phyloP scores from a whole-genome alignment of 495 filamentous ascomycete genomes.

The Penicillium crystallinum region DNA sequence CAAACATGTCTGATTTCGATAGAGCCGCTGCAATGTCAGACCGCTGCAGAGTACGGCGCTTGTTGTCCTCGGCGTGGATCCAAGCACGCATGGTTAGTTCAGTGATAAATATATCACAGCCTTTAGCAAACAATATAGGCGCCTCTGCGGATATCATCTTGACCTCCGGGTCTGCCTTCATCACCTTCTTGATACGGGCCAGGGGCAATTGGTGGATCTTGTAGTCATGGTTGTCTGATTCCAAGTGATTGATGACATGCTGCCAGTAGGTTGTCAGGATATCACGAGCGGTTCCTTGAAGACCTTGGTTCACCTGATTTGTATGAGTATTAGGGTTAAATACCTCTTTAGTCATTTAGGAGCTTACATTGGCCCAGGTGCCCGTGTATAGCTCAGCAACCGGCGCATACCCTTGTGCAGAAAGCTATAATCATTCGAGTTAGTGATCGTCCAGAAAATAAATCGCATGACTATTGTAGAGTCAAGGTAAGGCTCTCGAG shows the following conservation, averaged over 20 bases:
- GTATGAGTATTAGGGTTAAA: conserved; percentile 13
- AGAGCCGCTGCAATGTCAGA: conserved; percentile 94
- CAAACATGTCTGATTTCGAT: conserved; percentile 98
- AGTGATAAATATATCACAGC: conserved; percentile 99
- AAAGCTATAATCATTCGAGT: conserved; percentile 47
- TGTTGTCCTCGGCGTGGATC: conserved; percentile 99
- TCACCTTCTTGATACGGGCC: conserved; percentile 98
- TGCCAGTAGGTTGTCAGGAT: conserved; percentile 99
- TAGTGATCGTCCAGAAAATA: background rate
- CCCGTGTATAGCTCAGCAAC: conserved; percentile 84
- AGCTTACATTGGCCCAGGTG: conserved; percentile 85
- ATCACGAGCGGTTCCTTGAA: conserved; percentile 88
- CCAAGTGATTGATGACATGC: conserved; percentile 89
- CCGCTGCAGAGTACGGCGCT: conserved; percentile 88
- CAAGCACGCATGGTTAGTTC: conserved; percentile 99
- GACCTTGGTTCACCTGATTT: conserved; percentile 83
- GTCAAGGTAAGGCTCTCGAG: background rate
- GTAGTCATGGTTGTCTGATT: conserved; percentile 94
- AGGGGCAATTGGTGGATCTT: conserved; percentile 94
- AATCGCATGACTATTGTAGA: background rate
- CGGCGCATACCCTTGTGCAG: conserved; percentile 73
- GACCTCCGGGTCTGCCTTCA: conserved; percentile 98
- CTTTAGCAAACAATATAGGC: conserved; percentile 96
- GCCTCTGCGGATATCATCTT: conserved; percentile 99
- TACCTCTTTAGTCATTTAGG: conserved; percentile 2